Conservation (phyloP, 192 early-diverging fungal species). For the Tieghemiomyces parasiticus region DNA sequence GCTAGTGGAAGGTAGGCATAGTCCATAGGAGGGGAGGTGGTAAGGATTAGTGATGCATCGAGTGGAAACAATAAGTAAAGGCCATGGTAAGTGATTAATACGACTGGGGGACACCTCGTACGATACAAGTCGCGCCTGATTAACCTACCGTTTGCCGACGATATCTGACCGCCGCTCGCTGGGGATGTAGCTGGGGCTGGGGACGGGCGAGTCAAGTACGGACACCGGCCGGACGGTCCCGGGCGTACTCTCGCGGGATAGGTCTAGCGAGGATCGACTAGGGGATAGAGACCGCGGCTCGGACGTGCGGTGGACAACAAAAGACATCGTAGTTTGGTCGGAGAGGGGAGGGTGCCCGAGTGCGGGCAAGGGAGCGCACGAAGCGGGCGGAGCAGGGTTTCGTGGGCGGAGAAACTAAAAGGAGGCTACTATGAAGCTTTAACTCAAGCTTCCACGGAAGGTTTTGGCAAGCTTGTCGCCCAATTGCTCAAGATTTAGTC, state of each 20-base stretch:
- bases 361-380: no score
- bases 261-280: neutral
- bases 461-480: no score
- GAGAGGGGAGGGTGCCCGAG: no score
- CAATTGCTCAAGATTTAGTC: no score
- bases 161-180: neutral
- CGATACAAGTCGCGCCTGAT: neutral
- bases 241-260: neutral
- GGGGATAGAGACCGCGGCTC: neutral
- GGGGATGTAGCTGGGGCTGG: neutral
- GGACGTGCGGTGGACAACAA: conserved; percentile 2
- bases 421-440: no score
- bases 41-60: neutral
- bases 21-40: neutral
- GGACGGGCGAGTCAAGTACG: neutral
- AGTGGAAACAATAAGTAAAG: neutral
- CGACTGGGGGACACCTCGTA: neutral
- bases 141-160: neutral
- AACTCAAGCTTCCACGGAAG: no score
- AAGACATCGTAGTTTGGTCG: conserved; percentile 5
- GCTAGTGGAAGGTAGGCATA: neutral
- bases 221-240: neutral
- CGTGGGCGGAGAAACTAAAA: no score
- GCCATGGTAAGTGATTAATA: neutral
- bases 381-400: no score